Conservation (phyloP, 352 stramenopile species). For the Hyphochytrium catenoides region DNA sequence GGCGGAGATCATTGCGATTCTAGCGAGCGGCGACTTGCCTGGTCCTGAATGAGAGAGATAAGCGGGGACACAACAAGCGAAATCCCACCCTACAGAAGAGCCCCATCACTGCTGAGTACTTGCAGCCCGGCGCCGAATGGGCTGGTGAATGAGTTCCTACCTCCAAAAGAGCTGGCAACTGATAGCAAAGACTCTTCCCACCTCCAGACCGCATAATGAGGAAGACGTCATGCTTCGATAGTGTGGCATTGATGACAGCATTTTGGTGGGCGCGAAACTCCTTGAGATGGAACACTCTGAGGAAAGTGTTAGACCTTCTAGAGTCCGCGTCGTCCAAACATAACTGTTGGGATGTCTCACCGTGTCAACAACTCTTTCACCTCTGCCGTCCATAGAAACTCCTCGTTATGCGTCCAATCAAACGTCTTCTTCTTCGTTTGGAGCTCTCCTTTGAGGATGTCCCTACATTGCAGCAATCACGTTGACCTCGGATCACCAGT, state of each 20-base stretch:
- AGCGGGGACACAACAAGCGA: conserved; percentile 75
- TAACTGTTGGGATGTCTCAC: no score
- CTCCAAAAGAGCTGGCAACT: conserved; percentile 50
- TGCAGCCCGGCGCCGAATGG: neutral
- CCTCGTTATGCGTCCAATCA: no score
- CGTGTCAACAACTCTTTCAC: no score
- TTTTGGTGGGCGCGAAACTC: conserved; percentile 67
- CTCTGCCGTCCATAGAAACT: no score
- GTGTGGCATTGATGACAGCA: conserved; percentile 66
- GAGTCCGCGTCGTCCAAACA: no score
- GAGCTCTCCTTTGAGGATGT: no score
- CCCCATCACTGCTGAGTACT: neutral
- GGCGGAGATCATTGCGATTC: no score
- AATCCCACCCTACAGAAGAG: conserved; percentile 19
- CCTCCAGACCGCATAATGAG: conserved; percentile 75
- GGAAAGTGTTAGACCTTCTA: no score
- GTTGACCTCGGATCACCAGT: no score
- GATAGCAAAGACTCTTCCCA: conserved; percentile 66
- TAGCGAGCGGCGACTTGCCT: conserved; percentile 16
- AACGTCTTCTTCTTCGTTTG: no score
- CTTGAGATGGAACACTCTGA: conserved; percentile 52
- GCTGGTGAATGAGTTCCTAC: neutral
- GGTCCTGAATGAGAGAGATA: conserved; percentile 74
- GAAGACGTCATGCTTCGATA: conserved; percentile 63
- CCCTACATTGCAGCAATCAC: no score